Conservation (phyloP, 2,329 filamentous ascomycete genomes). For the Saccharata proteae region DNA sequence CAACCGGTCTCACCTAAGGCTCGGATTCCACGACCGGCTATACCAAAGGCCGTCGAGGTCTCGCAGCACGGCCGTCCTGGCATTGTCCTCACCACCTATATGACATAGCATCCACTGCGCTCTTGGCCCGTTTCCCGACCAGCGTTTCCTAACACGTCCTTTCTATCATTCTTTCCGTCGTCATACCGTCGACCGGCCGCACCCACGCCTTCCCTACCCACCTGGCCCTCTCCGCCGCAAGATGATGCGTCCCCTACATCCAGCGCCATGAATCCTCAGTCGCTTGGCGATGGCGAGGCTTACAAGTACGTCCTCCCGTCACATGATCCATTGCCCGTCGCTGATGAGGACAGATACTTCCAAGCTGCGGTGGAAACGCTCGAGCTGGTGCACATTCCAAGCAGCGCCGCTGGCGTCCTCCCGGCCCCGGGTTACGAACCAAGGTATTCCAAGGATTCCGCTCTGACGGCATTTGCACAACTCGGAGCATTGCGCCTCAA, state of each 20-base stretch:
- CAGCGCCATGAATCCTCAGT: slow-evolving; percentile 6
- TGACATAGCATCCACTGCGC: slow-evolving; percentile 1
- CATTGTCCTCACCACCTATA: slow-evolving; percentile 1
- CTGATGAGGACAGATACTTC: slow-evolving; percentile 4
- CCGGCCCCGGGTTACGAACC: slow-evolving; percentile 1
- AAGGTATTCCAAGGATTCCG: slow-evolving; percentile 20
- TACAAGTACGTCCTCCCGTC: slow-evolving; percentile 1
- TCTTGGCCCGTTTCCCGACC: too few relatives aligned
- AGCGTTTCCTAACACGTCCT: background rate
- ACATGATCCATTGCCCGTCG: background rate
- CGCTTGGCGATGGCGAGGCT: slow-evolving; percentile 4
- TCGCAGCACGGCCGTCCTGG: background rate
- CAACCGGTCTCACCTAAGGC: too few relatives aligned
- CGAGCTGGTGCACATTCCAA: slow-evolving; percentile 4
- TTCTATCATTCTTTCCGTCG: background rate
- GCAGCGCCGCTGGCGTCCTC: background rate
- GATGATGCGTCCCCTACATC: background rate
- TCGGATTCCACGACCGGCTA: too few relatives aligned
- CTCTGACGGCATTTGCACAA: slow-evolving; percentile 26
- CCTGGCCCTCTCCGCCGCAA: background rate
- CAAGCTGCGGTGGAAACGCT: slow-evolving; percentile 8
- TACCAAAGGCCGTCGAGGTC: too few relatives aligned
- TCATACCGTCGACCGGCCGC: background rate
- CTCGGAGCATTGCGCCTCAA: slow-evolving; percentile 26
- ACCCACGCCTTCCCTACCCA: background rate